phyloP scores from a whole-genome alignment of 139 green algal species.

The Ostreobium quekettii region DNA sequence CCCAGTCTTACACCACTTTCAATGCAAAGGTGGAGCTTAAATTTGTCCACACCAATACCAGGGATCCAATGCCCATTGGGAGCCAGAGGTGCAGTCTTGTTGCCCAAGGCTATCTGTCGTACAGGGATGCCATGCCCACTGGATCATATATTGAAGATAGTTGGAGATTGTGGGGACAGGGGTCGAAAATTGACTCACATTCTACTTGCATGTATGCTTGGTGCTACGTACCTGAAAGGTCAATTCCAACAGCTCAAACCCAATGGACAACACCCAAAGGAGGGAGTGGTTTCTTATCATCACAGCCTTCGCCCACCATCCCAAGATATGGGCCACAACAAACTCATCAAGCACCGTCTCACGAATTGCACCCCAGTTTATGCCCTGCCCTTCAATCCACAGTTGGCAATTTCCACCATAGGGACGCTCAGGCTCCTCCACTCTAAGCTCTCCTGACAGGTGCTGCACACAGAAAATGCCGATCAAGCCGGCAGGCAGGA shows the following conservation, averaged over 20 bases:
- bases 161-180: too few relatives aligned
- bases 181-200: too few relatives aligned
- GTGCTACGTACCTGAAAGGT: conserved; percentile 36
- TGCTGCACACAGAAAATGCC: conserved; percentile 59
- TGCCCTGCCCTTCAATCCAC: conserved; percentile 47
- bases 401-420: conserved; percentile 75
- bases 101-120: too few relatives aligned
- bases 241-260: conserved; percentile 46
- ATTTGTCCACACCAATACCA: too few relatives aligned
- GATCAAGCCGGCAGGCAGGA: too few relatives aligned
- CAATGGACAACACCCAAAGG: conserved; percentile 50
- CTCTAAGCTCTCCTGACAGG: conserved; percentile 63
- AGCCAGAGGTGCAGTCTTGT: too few relatives aligned
- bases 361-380: conserved; percentile 52
- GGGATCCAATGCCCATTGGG: too few relatives aligned
- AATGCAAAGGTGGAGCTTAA: too few relatives aligned
- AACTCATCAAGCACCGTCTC: conserved; percentile 87
- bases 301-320: conserved; percentile 67
- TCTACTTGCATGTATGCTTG: too few relatives aligned
- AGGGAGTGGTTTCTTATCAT: conserved; percentile 65
- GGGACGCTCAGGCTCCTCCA: conserved; percentile 53
- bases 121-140: too few relatives aligned
- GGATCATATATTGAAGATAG: too few relatives aligned
- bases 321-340: conserved; percentile 80
- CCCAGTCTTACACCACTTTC: too few relatives aligned